Evolutionary conservation across 2,329 filamentous ascomycete genomes (phyloP).

Genomic region (Penicillium decumbens): DNA sequence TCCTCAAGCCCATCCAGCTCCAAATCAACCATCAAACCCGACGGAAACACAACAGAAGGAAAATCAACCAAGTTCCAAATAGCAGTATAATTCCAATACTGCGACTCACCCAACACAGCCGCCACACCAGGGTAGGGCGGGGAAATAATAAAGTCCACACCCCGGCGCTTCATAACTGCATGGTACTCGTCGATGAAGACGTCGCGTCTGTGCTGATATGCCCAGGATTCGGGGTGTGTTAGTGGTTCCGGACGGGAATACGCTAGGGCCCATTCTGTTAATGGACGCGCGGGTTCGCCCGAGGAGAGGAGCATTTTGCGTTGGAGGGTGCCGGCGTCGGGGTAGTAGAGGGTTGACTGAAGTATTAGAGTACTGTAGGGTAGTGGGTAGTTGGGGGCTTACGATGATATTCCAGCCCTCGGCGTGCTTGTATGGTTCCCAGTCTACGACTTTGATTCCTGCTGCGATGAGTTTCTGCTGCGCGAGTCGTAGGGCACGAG

Average conservation of each 20-base stretch:
- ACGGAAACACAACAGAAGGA: conserved; percentile 29
- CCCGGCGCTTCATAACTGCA: conserved; percentile 26
- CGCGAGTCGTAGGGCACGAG: conserved; percentile 15
- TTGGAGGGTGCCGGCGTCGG: conserved; percentile 39
- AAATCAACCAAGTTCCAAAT: conserved; percentile 34
- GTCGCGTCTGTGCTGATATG: conserved; percentile 26
- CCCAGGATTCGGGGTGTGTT: conserved; percentile 28
- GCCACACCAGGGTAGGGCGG: conserved; percentile 28
- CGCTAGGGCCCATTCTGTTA: conserved; percentile 42
- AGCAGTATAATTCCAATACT: conserved; percentile 37
- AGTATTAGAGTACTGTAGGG: conserved; percentile 18
- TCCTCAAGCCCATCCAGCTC: conserved; percentile 20
- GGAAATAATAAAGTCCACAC: conserved; percentile 32
- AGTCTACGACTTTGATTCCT: conserved; percentile 42
- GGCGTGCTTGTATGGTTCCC: conserved; percentile 34
- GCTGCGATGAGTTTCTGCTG: conserved; percentile 37
- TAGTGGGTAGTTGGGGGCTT: conserved; percentile 1
- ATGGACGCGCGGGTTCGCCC: conserved; percentile 43
- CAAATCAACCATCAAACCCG: conserved; percentile 27
- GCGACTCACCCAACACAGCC: conserved; percentile 30
- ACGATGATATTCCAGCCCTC: conserved; percentile 37
- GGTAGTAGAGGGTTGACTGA: conserved; percentile 46
- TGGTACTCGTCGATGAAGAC: conserved; percentile 31
- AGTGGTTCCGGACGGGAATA: conserved; percentile 23
- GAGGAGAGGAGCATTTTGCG: conserved; percentile 33